phyloP scores from a whole-genome alignment of 352 stramenopile genomes.

The Globisporangium heterothallicum region DNA sequence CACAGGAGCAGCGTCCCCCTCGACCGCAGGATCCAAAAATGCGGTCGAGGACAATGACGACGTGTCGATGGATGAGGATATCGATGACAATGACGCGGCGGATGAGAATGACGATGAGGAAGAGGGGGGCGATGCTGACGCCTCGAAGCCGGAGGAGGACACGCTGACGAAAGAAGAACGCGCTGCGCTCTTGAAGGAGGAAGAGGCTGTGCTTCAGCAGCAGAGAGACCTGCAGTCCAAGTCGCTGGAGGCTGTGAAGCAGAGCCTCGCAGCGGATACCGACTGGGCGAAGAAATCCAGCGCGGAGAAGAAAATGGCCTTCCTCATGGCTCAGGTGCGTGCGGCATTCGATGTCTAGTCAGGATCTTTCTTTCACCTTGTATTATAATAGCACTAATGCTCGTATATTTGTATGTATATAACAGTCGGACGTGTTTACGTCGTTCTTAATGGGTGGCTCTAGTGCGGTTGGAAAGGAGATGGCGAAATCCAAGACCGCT shows the following conservation, averaged over 20 bases:
- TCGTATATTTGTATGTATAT: neutral
- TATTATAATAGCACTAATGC: neutral
- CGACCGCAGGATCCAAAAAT: conserved; percentile 10
- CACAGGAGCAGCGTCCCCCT: conserved; percentile 8
- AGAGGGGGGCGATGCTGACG: conserved; percentile 22
- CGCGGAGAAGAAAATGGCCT: conserved; percentile 75
- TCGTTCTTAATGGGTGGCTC: conserved; percentile 84
- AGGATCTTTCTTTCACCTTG: no score
- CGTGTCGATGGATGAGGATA: conserved; percentile 22
- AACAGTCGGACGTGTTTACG: conserved; percentile 80
- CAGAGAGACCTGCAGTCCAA: conserved; percentile 76
- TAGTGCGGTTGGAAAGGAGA: conserved; percentile 70
- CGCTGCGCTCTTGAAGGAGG: conserved; percentile 50
- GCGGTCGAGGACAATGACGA: conserved; percentile 12
- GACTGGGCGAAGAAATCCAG: conserved; percentile 41
- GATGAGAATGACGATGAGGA: conserved; percentile 28
- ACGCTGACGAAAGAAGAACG: conserved; percentile 58
- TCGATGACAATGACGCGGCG: conserved; percentile 25
- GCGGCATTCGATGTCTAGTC: no score
- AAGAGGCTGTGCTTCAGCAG: conserved; percentile 63
- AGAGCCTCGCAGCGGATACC: conserved; percentile 48
- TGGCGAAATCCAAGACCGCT: conserved; percentile 45
- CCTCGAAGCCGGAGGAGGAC: conserved; percentile 14
- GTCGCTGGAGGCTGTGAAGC: conserved; percentile 63
- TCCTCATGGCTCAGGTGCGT: conserved; percentile 76